Evolutionary conservation across 345 rosid species (phyloP).

Genomic region (Turritis glabra): DNA sequence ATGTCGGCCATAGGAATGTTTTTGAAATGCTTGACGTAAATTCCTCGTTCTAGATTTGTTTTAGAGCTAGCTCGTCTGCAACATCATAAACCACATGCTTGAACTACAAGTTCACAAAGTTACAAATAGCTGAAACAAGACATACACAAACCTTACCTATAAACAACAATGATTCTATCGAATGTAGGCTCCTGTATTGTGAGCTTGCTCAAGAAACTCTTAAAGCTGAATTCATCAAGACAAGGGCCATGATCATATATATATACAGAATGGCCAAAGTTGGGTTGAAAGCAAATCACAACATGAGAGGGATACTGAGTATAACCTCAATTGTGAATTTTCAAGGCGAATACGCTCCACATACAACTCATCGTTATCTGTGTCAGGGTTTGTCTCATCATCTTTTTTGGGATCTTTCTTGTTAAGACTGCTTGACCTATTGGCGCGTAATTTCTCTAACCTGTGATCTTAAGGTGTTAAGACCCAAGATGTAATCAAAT

Average conservation of each 20-base stretch:
- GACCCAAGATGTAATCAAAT: slow-evolving; percentile 5
- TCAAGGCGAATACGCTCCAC: slow-evolving; percentile 89
- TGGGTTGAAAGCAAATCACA: slow-evolving; percentile 16
- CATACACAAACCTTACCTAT: slow-evolving; percentile 57
- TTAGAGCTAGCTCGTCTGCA: slow-evolving; percentile 70
- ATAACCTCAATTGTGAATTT: slow-evolving; percentile 73
- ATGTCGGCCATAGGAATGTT: slow-evolving; percentile 99
- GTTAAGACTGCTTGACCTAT: slow-evolving; percentile 43
- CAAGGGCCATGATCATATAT: slow-evolving; percentile 8
- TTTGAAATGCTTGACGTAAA: slow-evolving; percentile 91
- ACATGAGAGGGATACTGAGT: slow-evolving; percentile 3
- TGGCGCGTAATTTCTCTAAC: slow-evolving; percentile 57
- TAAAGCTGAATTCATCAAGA: slow-evolving; percentile 48
- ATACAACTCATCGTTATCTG: slow-evolving; percentile 49
- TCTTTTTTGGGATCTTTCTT: slow-evolving; percentile 69
- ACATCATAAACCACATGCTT: slow-evolving; percentile 26
- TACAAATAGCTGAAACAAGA: slow-evolving; percentile 23
- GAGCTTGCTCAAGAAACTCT: slow-evolving; percentile 66
- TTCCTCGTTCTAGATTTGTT: slow-evolving; percentile 60
- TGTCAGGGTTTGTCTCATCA: slow-evolving; percentile 58
- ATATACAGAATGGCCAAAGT: slow-evolving; percentile 2
- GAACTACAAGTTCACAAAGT: slow-evolving; percentile 13
- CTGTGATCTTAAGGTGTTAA: slow-evolving; percentile 49
- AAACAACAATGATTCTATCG: slow-evolving; percentile 92
- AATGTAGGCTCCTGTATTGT: slow-evolving; percentile 92